Evolutionary conservation across 2,329 filamentous ascomycete species (phyloP), one percentile per base, ranked within the genome.

Genomic region (Penicillium sp.): DNA sequence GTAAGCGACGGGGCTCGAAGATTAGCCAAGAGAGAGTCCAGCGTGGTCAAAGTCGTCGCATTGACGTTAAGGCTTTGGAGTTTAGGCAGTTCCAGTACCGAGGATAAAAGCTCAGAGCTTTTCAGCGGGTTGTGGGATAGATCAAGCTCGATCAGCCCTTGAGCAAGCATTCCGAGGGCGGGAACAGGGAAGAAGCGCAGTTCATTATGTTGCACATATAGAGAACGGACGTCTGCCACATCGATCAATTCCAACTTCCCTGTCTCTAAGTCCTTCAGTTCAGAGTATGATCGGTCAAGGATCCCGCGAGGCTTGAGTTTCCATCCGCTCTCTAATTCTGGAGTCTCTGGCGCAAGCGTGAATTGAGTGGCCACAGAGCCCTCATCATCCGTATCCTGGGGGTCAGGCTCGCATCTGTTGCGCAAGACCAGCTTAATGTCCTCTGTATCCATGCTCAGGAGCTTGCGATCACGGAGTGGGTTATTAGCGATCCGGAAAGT

Each of bases 401-500:
- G 74, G 65, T 57, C 83, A 70, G 21, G 90, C 85, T 70, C 87
- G 84, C 59, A 77, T 26, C 91, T 85, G 35, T 82, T 82, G 21
- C 84, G 83, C 44, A 97, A 77, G 44, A 88, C 85, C 43, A 85
- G 83, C 74, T 96, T 96, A 60, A 98, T 79, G 53, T 95, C 90
- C 14, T 92, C 89, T 0, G 90, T 92, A 23, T 84, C 83, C 77
- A 96, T 90, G 0, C 85, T 89, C 14, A 93, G 80, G 64, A 95
- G 92, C 71, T 92, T 96, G 71, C 90, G 92, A 71, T 97, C 92
- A 14, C 90, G 84, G 14, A 99, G 78, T 0, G 95, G 95, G 67
- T 99, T 99, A n/a, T 92, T 92, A 44, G 87, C 88, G 31, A 99
- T 80, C 4, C 88, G 86, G 43, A 98, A 83, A 70, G 88, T 88